A percentile compares a stretch with the other conserved stretches of the same genome.
Evolutionary conservation across 2,329 filamentous ascomycete genomes (phyloP).

Genomic region (Didymella exigua): DNA sequence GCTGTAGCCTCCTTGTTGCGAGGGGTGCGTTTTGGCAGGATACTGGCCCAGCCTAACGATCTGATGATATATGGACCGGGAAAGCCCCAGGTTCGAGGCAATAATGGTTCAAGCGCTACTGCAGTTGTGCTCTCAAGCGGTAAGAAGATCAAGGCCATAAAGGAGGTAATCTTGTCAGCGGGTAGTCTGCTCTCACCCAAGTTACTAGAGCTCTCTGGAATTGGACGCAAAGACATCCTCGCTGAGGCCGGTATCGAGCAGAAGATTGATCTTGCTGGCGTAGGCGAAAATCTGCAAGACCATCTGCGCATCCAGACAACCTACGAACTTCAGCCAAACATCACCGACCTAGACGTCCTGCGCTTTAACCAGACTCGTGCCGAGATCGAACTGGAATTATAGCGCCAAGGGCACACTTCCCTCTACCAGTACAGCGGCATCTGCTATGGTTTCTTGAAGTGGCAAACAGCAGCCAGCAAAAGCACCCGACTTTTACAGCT

Average conservation of each 20-base stretch:
- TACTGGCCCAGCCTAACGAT: too few relatives aligned
- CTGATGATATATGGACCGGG: too few relatives aligned
- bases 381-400: constrained; percentile 49
- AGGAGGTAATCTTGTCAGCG: constrained; percentile 33
- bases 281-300: constrained; percentile 39
- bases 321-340: constrained; percentile 25
- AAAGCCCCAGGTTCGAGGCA: too few relatives aligned
- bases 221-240: constrained; percentile 21
- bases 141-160: constrained; percentile 32
- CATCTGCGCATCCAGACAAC: constrained; percentile 32
- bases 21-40: too few relatives aligned
- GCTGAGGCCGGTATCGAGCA: constrained; percentile 19
- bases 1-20: too few relatives aligned
- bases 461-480: constrained; percentile 46
- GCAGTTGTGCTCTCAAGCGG: constrained; percentile 37
- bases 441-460: constrained; percentile 52
- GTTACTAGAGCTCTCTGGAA: constrained; percentile 30
- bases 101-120: constrained; percentile 19
- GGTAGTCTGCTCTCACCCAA: constrained; percentile 27
- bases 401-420: constrained; percentile 36
- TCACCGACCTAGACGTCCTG: constrained; percentile 25
- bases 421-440: constrained; percentile 49
- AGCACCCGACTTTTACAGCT: constrained; percentile 15
- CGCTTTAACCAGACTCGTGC: constrained; percentile 33
- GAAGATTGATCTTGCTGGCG: constrained; percentile 23